These are phyloP conservation scores for Plenodomus lindquistii DNA, from an alignment of 2,329 filamentous ascomycete species.

Conservation along the genomic window DNA sequence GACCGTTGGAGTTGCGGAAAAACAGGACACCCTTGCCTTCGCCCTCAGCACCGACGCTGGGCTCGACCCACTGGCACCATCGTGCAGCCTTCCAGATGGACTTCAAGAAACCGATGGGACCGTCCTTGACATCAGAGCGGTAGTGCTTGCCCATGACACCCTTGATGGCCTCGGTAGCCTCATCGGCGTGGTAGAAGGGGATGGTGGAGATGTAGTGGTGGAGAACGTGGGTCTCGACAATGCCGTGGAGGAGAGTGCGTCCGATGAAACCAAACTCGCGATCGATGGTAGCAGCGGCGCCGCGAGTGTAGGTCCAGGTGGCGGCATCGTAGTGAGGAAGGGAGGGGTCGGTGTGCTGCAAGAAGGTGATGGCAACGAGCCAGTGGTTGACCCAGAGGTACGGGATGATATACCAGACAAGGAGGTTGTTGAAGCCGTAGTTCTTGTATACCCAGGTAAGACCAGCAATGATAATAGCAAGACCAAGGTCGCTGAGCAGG, in stretches of 20 bases:
- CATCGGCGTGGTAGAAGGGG: constrained; percentile 94
- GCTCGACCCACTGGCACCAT: constrained; percentile 97
- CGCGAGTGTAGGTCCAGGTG: constrained; percentile 91
- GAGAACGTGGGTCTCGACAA: constrained; percentile 96
- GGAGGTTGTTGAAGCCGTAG: constrained; percentile 83
- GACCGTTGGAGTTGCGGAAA: constrained; percentile 91
- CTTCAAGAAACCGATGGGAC: constrained; percentile 77
- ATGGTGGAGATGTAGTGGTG: constrained; percentile 98
- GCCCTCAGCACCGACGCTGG: constrained; percentile 76
- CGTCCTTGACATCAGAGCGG: constrained; percentile 77
- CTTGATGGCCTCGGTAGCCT: constrained; percentile 93
- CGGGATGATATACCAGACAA: constrained; percentile 92
- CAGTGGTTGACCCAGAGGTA: constrained; percentile 99
- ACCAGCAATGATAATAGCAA: constrained; percentile 60
- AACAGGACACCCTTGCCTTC: constrained; percentile 85
- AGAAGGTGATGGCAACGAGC: constrained; percentile 96
- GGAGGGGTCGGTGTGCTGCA: constrained; percentile 94
- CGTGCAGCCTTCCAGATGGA: constrained; percentile 80
- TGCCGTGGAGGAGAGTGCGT: constrained; percentile 87
- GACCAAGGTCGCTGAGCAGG: constrained; percentile 80
- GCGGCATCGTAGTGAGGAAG: constrained; percentile 88
- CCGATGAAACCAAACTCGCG: constrained; percentile 97
- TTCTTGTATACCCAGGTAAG: constrained; percentile 72
- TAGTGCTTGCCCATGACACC: constrained; percentile 95
- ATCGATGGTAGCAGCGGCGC: constrained; percentile 93